Conservation (phyloP, 305 asterid species). For the Euphrasia arctica region DNA sequence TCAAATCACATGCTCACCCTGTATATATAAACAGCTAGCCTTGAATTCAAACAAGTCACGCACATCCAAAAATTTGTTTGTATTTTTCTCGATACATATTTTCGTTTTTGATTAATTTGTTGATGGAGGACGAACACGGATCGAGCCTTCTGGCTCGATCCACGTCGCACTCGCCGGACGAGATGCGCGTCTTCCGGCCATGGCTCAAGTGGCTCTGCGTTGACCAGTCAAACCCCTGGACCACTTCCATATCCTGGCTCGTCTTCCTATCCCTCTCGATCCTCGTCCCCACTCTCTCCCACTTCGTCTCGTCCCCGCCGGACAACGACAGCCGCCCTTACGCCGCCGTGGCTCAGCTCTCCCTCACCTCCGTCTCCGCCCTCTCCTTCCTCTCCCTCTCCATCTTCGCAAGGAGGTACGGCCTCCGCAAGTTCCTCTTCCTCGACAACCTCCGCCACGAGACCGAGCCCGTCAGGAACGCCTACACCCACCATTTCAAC, state of each 20-base stretch:
- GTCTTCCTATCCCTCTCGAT: slow-evolving; percentile 50
- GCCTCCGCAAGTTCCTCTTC: slow-evolving; percentile 72
- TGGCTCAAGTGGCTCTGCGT: slow-evolving; percentile 91
- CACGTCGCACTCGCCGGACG: slow-evolving; percentile 63
- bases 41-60: too few relatives aligned
- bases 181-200: slow-evolving; percentile 54
- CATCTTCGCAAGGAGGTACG: slow-evolving; percentile 48
- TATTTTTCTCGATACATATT: too few relatives aligned
- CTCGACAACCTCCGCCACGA: slow-evolving; percentile 79
- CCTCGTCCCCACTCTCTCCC: slow-evolving; percentile 67
- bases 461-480: slow-evolving; percentile 76
- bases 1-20: too few relatives aligned
- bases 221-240: slow-evolving; percentile 65
- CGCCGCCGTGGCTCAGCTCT: slow-evolving; percentile 74
- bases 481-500: slow-evolving; percentile 61
- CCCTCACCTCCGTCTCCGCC: slow-evolving; percentile 65
- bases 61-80: too few relatives aligned
- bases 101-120: too few relatives aligned
- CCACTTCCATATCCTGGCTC: slow-evolving; percentile 66
- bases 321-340: slow-evolving; percentile 68
- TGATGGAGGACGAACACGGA: slow-evolving; percentile 49
- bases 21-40: too few relatives aligned
- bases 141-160: too few relatives aligned
- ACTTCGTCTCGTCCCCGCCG: slow-evolving; percentile 50
- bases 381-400: slow-evolving; percentile 75